Base-by-base conservation (phyloP, 306 rosid genomes). In the Dalbergia cultrata region DNA sequence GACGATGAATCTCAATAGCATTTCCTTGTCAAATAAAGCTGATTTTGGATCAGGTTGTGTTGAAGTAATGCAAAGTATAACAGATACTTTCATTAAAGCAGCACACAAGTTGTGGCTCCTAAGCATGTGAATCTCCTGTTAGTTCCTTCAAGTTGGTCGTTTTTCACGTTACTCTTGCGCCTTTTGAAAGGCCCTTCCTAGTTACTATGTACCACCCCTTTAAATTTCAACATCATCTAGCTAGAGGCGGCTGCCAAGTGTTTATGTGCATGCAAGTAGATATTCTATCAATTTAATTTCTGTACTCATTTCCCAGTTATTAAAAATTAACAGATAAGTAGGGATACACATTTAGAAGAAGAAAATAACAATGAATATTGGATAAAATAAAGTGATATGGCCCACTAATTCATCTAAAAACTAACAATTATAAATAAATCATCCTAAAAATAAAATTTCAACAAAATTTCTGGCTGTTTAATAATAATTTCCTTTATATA, bases 161-260 rank as follows among this genome's bases (percentile, higher is more conserved):
- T 45, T 65, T 57, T 81, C 84, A 81, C 84, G 80, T 74, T 81
- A 66, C 75, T 74, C 84, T 66, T 66, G 75, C 34, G 68, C 16
- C 67, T 66, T 11, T 2, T 64, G 84, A 80, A 39, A 63, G 79
- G 41, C 43, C 74, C 79, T 57, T 80, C 57, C 19, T 34, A 34
- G 53, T 34, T 18, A 35, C 41, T 35, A 13, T 9, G 72, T 9
- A 49, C 71, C 79, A 44, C 61, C 31, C 59, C 35, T 75, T 41
- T 45, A 75, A 61, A 61, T 56, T 31, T 75, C 6, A 62, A 47
- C 22, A 75, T 45, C 31, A 75, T 62, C 80, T 41, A 41, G 39
- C 80, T 43, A 41, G 67, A 11, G 77, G 54, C 77, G 77, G 53
- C 67, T 73, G 18, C 34, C 45, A 0, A 50, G 45, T 50, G 60